Conservation (phyloP, 2,329 filamentous ascomycete species). For the Fusarium avenaceum region DNA sequence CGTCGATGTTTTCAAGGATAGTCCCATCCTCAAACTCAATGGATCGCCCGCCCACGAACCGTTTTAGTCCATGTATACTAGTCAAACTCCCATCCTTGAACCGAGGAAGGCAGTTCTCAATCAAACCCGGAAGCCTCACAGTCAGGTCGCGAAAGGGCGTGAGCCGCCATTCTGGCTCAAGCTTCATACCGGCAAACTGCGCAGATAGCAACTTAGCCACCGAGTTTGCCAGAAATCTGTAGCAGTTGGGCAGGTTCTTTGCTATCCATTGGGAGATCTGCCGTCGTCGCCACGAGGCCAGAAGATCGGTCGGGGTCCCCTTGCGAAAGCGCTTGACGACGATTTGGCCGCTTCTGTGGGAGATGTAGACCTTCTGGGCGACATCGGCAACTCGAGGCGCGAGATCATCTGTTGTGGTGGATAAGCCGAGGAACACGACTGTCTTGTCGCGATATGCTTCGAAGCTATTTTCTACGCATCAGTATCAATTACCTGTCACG, state of each 20-base stretch:
- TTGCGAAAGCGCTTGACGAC: conserved; percentile 19
- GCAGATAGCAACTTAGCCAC: conserved; percentile 7
- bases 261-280: conserved; percentile 27
- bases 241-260: not conserved
- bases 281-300: conserved; percentile 29
- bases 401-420: conserved; percentile 25
- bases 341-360: conserved; percentile 26
- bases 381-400: not conserved
- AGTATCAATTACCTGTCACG: fast-evolving
- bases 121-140: conserved; percentile 15
- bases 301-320: conserved; percentile 9
- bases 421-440: conserved; percentile 20
- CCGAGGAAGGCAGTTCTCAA: conserved; percentile 23
- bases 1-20: conserved; percentile 14
- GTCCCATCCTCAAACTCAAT: conserved; percentile 36
- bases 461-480: not conserved
- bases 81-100: conserved; percentile 19
- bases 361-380: conserved; percentile 28
- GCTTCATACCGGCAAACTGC: conserved; percentile 3
- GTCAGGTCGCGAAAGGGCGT: conserved; percentile 12
- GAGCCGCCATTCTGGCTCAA: conserved; percentile 22
- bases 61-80: conserved; percentile 18
- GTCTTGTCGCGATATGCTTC: conserved; percentile 8
- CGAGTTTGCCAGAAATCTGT: conserved; percentile 7
- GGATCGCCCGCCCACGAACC: conserved; percentile 15